phyloP scores from a whole-genome alignment of 2,329 filamentous ascomycete genomes.

The Fusarium floridanum region DNA sequence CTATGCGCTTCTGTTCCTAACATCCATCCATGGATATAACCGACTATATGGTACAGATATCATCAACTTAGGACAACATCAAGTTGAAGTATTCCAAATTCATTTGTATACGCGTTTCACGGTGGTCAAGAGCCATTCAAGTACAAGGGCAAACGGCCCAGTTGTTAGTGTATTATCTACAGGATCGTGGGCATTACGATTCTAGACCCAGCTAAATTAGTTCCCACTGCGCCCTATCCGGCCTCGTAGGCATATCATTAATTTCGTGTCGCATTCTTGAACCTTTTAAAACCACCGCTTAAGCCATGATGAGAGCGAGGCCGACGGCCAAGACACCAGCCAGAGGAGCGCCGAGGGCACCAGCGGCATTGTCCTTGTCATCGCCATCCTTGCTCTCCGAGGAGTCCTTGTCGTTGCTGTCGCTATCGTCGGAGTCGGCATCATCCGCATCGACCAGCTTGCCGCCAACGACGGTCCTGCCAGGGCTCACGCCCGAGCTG shows the following conservation, averaged over 20 bases:
- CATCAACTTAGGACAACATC: too few relatives aligned
- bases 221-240: constrained; percentile 8
- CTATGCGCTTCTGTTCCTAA: background rate
- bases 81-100: background rate
- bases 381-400: constrained; percentile 6
- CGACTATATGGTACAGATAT: background rate
- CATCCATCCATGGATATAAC: background rate
- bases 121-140: background rate
- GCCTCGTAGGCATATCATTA: constrained; percentile 15
- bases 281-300: background rate
- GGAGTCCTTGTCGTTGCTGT: background rate
- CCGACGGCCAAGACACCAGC: constrained; percentile 34
- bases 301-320: constrained; percentile 37
- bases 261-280: constrained; percentile 30
- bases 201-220: constrained; percentile 10
- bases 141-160: background rate
- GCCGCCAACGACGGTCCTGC: constrained; percentile 46
- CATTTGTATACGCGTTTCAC: background rate
- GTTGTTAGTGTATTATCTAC: constrained; percentile 7
- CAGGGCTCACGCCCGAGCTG: constrained; percentile 46
- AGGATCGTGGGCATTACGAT: constrained; percentile 13
- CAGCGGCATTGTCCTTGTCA: constrained; percentile 29
- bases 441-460: constrained; percentile 44
- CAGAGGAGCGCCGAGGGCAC: constrained; percentile 30
- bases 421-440: constrained; percentile 17